These are phyloP conservation scores for Populus nigra DNA, from an alignment of 345 rosid species.

Conservation along the genomic window DNA sequence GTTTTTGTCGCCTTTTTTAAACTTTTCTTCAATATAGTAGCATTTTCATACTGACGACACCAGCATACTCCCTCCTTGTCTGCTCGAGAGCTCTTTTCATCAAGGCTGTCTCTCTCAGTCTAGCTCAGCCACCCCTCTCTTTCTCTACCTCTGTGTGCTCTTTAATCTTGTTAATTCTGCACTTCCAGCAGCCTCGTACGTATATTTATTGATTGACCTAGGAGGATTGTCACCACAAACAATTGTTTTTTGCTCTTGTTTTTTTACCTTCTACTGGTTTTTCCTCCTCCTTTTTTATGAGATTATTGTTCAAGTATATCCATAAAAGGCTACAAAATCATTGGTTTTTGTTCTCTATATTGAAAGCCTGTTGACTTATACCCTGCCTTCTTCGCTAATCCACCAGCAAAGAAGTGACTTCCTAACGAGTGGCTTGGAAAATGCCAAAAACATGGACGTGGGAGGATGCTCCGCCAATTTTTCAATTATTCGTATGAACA, in stretches of 20 bases:
- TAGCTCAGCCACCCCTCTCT: slow-evolving; percentile 11
- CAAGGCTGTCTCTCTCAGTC: slow-evolving; percentile 28
- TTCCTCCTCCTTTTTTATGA: too few species aligned
- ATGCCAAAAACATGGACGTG: not conserved
- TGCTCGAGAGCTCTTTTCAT: slow-evolving; percentile 36
- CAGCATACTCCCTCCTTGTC: slow-evolving; percentile 6
- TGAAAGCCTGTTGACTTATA: not conserved
- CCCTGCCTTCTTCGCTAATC: not conserved
- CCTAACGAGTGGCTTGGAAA: not conserved
- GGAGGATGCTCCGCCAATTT: slow-evolving; percentile 5
- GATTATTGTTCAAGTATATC: not conserved
- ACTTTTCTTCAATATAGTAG: not conserved
- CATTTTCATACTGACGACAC: not conserved
- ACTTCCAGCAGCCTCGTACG: not conserved
- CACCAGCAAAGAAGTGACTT: not conserved
- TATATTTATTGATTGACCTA: not conserved
- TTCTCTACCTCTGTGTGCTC: not conserved
- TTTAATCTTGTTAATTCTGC: not conserved
- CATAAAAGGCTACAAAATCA: too few species aligned
- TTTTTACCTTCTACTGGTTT: not conserved
- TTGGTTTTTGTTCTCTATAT: too few species aligned
- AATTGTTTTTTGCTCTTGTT: not conserved
- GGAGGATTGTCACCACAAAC: not conserved
- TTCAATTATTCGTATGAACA: not conserved
- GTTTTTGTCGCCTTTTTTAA: not conserved